Evolutionary conservation across 306 rosid species (phyloP).

Genomic region (Cicer yamashitae): DNA sequence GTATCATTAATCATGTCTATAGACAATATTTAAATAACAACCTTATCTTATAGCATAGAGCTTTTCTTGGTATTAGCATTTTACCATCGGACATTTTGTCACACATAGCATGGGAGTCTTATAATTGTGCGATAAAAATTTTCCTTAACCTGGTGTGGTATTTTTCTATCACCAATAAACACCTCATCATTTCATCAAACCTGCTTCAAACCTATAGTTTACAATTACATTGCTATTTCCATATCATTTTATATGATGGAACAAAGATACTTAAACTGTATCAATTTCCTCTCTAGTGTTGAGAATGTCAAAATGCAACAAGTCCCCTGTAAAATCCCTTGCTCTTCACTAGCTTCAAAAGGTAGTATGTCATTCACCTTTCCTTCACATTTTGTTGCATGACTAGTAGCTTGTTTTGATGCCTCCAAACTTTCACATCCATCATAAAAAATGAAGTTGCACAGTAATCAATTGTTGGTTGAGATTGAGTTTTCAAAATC

Average conservation of each 20-base stretch:
- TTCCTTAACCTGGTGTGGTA: background rate
- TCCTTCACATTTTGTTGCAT: too few species aligned
- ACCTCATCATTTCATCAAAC: background rate
- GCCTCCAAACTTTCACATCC: too few species aligned
- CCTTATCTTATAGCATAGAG: slow-evolving; percentile 10
- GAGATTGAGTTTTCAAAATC: too few species aligned
- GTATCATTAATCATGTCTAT: background rate
- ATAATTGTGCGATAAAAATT: background rate
- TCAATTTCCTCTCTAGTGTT: too few species aligned
- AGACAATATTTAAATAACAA: slow-evolving; percentile 22
- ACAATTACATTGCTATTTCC: slow-evolving; percentile 3
- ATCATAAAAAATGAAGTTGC: too few species aligned
- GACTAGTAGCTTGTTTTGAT: too few species aligned
- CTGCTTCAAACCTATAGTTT: background rate
- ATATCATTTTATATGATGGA: background rate
- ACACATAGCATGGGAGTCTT: background rate
- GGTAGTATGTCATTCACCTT: too few species aligned
- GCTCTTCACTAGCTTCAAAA: too few species aligned
- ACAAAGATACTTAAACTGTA: background rate
- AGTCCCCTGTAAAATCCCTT: too few species aligned
- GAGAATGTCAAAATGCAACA: too few species aligned
- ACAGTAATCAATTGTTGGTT: too few species aligned
- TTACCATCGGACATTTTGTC: background rate
- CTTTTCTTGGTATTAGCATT: background rate
- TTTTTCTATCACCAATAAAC: background rate